Evolutionary conservation across 2,329 filamentous ascomycete genomes (phyloP), one percentile per base, ranked within the genome.

Genomic region (Fusarium agapanthi): DNA sequence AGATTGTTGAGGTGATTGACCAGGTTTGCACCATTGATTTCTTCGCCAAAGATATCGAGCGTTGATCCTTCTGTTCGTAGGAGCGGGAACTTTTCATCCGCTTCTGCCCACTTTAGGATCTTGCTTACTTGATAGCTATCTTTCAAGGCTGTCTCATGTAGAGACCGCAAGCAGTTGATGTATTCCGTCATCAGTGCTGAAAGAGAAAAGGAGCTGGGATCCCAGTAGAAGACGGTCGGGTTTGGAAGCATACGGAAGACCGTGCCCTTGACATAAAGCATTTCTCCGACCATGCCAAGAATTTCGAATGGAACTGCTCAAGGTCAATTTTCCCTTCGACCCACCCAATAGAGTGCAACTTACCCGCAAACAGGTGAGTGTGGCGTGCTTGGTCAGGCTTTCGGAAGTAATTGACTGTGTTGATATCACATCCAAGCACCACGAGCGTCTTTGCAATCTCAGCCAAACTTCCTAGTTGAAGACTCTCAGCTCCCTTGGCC

Each of bases 241-340:
- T 85, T 85, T 1, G 83, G 84, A 4, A 85, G 76, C 78, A 83
- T 81, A 34, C 80, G 79, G 62, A 84, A 85, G 28, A 76, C 79
- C 9, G 79, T 81, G 7, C 80, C 78, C 3, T 78, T 78, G 2
- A 84, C 76, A 6, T 83, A 80, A 22, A 83, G 59, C 2, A 80
- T 77, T 11, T 78, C 75, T 2, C 80, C 81, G 5, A 84, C 70
- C 83, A 85, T 85, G 3, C 82, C 83, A 3, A 85, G 77, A 3
- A 85, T 75, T 37, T 75, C 73, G 8, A 75, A 75, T 1, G 71
- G 63, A 14, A 75, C 73, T 74, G 6, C 16, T 37, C 0, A 3
- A 4, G 4, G 20, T 63, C 13, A 67, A 11, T 4, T 7, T 4
- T 2, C 14, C 14, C 3, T n/a, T 16, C 2, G 2, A 3, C 7